Evolutionary conservation across 345 rosid species (phyloP).

Genomic region (Cochlearia excelsa): DNA sequence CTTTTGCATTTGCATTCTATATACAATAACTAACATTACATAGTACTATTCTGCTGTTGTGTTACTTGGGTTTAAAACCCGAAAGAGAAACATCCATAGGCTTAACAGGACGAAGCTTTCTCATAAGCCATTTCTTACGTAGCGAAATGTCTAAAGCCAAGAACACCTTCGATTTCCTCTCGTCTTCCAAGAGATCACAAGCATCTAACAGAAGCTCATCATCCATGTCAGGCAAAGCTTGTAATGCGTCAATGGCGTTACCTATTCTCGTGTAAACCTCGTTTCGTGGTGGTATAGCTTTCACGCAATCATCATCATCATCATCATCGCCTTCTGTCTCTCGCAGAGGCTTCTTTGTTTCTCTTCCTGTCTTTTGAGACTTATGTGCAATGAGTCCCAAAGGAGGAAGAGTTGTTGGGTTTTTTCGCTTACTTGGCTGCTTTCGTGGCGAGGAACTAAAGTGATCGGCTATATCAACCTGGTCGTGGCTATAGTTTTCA

Average conservation of each 20-base stretch:
- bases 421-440: conserved; percentile 45
- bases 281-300: conserved; percentile 18
- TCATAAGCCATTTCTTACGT: conserved; percentile 70
- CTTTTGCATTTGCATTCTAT: background rate
- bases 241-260: conserved; percentile 55
- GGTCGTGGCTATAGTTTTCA: conserved; percentile 28
- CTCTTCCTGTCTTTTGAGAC: conserved; percentile 43
- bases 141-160: conserved; percentile 58
- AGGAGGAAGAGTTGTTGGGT: conserved; percentile 18
- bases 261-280: conserved; percentile 39
- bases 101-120: conserved; percentile 59
- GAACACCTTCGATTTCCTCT: conserved; percentile 72
- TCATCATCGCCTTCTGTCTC: conserved; percentile 28
- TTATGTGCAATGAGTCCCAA: conserved; percentile 33
- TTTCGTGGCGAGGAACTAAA: conserved; percentile 22
- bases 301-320: conserved; percentile 19
- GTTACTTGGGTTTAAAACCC: conserved; percentile 1
- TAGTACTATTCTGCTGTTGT: background rate
- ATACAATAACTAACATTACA: conserved; percentile 15
- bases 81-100: background rate
- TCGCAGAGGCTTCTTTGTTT: conserved; percentile 33
- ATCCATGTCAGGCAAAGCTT: conserved; percentile 62
- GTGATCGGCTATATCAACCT: conserved; percentile 32
- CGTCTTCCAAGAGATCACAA: conserved; percentile 80
- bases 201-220: conserved; percentile 77